Percentiles rank a stretch among this genome's conserved stretches.
Conservation (phyloP, 2,329 filamentous ascomycete species). For the Sporothrix globosa region DNA sequence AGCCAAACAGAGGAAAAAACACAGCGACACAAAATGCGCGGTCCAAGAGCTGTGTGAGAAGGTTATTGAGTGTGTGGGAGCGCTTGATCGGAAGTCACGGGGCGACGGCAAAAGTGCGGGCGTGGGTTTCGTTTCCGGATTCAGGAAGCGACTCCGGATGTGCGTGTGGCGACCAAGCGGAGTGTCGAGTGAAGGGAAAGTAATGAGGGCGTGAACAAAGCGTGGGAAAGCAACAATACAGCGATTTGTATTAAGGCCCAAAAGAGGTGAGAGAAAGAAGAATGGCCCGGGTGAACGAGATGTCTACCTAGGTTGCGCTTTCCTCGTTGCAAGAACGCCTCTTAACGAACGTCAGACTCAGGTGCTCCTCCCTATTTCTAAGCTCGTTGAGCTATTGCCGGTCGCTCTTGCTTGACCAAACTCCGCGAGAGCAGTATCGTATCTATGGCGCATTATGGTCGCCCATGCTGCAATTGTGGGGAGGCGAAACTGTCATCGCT, state of each 20-base stretch:
- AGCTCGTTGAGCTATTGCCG: conserved; percentile 18
- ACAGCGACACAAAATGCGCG: neutral
- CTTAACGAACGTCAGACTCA: neutral
- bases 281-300: neutral
- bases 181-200: neutral
- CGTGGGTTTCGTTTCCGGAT: conserved; percentile 3
- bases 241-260: neutral
- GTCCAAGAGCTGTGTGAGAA: neutral
- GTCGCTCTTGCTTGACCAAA: conserved; percentile 18
- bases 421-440: conserved; percentile 7
- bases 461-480: conserved; percentile 24
- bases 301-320: conserved; percentile 11
- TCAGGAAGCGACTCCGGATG: conserved; percentile 4
- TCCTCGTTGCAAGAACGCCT: conserved; percentile 16
- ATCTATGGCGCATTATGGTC: neutral
- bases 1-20: neutral
- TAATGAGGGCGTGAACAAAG: neutral
- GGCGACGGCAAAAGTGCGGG: conserved; percentile 12
- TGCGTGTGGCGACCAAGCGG: conserved; percentile 11
- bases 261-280: neutral
- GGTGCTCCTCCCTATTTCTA: conserved; percentile 19
- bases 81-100: conserved; percentile 18
- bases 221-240: neutral
- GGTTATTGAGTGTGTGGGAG: conserved; percentile 23
- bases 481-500: conserved; percentile 12